Conservation (phyloP, 345 rosid species). For the Camelina neglecta region DNA sequence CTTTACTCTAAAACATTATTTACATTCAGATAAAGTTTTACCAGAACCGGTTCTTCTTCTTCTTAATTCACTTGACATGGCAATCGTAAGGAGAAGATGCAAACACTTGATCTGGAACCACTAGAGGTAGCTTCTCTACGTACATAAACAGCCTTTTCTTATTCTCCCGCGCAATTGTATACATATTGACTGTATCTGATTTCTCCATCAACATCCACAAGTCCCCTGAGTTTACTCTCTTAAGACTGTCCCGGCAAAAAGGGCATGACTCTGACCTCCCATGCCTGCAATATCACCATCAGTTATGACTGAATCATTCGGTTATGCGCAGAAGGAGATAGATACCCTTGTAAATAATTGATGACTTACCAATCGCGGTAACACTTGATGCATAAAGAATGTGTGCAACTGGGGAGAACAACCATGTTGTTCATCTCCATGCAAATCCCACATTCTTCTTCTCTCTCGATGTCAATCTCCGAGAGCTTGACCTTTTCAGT, state of each 20-base stretch:
- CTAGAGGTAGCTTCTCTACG: conserved; percentile 71
- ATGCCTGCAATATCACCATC: conserved; percentile 53
- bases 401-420: conserved; percentile 76
- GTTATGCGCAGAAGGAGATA: background rate
- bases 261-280: conserved; percentile 83
- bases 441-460: conserved; percentile 86
- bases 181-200: conserved; percentile 54
- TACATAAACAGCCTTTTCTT: conserved; percentile 66
- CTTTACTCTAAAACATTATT: conserved; percentile 38
- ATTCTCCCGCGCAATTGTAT: conserved; percentile 53
- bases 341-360: background rate
- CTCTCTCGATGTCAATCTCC: conserved; percentile 63
- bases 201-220: conserved; percentile 71
- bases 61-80: conserved; percentile 51
- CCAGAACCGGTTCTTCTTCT: conserved; percentile 31
- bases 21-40: conserved; percentile 27
- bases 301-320: background rate
- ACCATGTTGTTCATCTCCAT: conserved; percentile 70
- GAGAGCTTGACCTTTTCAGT: conserved; percentile 53
- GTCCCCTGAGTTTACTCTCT: conserved; percentile 66
- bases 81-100: conserved; percentile 55
- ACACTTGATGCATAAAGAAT: conserved; percentile 75
- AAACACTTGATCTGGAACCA: conserved; percentile 58
- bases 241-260: conserved; percentile 74
- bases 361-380: conserved; percentile 64